A percentile compares a stretch with the other conserved stretches of the same genome.
phyloP scores from a whole-genome alignment of 441 rosid genomes.

The Manihot esculenta region DNA sequence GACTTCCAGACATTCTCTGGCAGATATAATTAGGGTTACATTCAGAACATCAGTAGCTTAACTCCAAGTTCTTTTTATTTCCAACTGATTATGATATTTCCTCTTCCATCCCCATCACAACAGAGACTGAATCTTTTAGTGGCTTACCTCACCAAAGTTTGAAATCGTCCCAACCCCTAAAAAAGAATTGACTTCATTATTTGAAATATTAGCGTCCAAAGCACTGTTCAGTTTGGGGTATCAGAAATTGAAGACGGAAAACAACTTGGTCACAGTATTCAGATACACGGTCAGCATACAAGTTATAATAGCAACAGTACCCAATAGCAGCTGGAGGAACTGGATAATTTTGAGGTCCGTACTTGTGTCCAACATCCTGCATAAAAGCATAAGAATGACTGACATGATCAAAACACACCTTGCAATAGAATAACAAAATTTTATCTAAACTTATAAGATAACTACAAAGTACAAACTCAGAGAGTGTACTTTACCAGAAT shows the following conservation, averaged over 20 bases:
- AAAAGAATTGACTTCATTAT: constrained; percentile 28
- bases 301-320: constrained; percentile 27
- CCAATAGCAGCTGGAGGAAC: constrained; percentile 40
- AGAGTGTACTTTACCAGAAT: constrained; percentile 5
- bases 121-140: background rate
- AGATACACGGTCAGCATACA: background rate
- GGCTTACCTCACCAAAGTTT: constrained; percentile 43
- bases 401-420: background rate
- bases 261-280: constrained; percentile 13
- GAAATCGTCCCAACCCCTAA: constrained; percentile 34
- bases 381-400: constrained; percentile 24
- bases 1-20: no score
- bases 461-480: background rate
- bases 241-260: constrained; percentile 25
- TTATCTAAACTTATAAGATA: background rate
- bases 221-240: constrained; percentile 32
- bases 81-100: background rate
- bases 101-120: background rate
- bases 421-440: constrained; percentile 2
- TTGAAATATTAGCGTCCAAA: constrained; percentile 37
- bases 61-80: background rate
- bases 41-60: background rate
- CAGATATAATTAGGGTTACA: background rate
- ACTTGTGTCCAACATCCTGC: constrained; percentile 46
- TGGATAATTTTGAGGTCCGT: constrained; percentile 42